Base-by-base conservation (phyloP, 1,284 basidiomycete species). In the Takashimella tepidaria region DNA sequence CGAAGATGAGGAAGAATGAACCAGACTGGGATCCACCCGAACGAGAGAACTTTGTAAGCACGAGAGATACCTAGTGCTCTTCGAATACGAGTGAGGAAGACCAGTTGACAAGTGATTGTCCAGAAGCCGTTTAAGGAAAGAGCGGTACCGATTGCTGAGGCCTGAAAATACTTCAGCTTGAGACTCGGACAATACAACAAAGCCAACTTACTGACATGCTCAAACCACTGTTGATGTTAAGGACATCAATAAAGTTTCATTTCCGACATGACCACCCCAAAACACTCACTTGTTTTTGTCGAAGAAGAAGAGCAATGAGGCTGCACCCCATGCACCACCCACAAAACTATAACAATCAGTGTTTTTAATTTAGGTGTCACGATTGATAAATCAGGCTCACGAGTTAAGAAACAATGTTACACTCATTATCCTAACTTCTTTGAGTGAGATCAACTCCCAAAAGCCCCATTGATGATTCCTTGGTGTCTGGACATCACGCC, bases 71-170 rank as follows among this genome's bases (percentile, higher is more conserved):
- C 69, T 3, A 69, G 60, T 21, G 54, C 62, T 22, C 63, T 60
- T 8, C 69, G 64, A 19, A 76, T 62, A 1, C 66, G 63, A 20
- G 63, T 70, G 13, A 76, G 62, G 20, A 75, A 58, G 1, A 68
- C 54, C 13, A 76, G 50, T 51, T 76, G 74, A 41, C 67, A 67
- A 1, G 64, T 55, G 37, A 76, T 65, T 0, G 70, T 66, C 67
- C 68, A 72, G 13, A 74, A 11, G 10, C 74, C 74, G 51, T 74
- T 73, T 45, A 73, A 41, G 1, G 73, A 65, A 24, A 74, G 57
- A 0, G 71, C 67, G 4, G 61, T 60, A n/a, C 74, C 74, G 8
- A 73, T 74, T 1, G 68, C 66, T 13, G 66, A 61, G 3, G 72
- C 59, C 62, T 63, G 40, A 23, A 24, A 10, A 13, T 6, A 3